A percentile compares a stretch with the other conserved stretches of the same genome.
Conservation (phyloP, 2,329 filamentous ascomycete species). For the Aspergillus aculeatus region DNA sequence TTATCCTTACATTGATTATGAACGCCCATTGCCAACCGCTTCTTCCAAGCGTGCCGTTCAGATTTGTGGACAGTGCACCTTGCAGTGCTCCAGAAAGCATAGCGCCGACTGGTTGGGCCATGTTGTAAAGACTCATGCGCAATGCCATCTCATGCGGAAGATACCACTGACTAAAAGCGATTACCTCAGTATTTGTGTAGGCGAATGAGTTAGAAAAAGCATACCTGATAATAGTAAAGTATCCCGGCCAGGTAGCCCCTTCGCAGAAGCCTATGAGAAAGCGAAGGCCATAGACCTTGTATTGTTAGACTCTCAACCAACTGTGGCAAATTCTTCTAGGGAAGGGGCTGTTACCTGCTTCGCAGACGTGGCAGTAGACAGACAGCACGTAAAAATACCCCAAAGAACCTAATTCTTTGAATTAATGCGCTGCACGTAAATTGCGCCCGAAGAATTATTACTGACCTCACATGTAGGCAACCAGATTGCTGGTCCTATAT, state of each 20-base stretch:
- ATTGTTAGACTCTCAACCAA: not conserved
- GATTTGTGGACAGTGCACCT: conserved; percentile 7
- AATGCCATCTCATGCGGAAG: conserved; percentile 7
- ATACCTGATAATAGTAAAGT: conserved; percentile 9
- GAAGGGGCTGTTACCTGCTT: not conserved
- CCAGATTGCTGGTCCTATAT: conserved; percentile 4
- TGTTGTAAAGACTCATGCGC: conserved; percentile 11
- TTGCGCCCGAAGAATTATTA: not conserved
- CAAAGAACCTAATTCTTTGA: not conserved
- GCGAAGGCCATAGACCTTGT: conserved; percentile 5
- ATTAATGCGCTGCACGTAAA: not conserved
- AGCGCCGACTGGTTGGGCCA: conserved; percentile 7
- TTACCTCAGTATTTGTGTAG: not conserved
- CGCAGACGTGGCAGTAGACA: not conserved
- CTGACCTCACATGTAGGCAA: conserved; percentile 3
- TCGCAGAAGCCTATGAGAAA: conserved; percentile 8
- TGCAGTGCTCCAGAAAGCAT: conserved; percentile 11
- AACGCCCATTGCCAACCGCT: conserved; percentile 12
- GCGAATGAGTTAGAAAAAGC: not conserved
- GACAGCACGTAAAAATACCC: not conserved
- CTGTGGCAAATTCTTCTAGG: not conserved
- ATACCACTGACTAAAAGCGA: conserved; percentile 2
- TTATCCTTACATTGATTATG: conserved; percentile 4
- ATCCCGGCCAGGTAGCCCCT: conserved; percentile 6
- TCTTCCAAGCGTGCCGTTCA: conserved; percentile 5